A percentile compares a stretch with the other conserved stretches of the same genome.
Evolutionary conservation across 139 green algal genomes (phyloP).

Genomic region (Dunaliella primolecta): DNA sequence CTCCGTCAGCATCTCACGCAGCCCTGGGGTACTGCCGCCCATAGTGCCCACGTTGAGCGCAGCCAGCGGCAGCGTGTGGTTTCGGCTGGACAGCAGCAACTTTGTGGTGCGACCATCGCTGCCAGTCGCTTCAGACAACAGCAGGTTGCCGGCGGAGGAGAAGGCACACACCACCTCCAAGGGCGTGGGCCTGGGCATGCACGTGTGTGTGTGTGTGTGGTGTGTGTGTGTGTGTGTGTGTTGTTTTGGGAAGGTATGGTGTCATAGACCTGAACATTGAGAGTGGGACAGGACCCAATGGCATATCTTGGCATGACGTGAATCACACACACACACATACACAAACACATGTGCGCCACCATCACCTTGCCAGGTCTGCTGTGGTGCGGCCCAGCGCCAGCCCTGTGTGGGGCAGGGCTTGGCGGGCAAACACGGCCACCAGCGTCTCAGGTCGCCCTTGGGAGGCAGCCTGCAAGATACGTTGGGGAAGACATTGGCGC

Average conservation of each 20-base stretch:
- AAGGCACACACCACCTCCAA: constrained; percentile 64
- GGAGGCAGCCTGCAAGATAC: not conserved
- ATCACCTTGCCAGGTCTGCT: constrained; percentile 39
- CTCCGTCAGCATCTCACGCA: constrained; percentile 72
- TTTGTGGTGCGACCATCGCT: constrained; percentile 44
- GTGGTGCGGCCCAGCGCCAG: not conserved
- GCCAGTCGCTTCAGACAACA: constrained; percentile 64
- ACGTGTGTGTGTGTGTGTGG: too few relatives aligned
- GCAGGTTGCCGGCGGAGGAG: constrained; percentile 59
- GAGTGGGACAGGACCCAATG: not conserved
- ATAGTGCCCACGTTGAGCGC: not conserved
- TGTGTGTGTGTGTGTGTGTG: too few relatives aligned
- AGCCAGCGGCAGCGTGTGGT: constrained; percentile 28
- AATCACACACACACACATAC: too few relatives aligned
- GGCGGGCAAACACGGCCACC: constrained; percentile 53
- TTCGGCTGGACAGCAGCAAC: constrained; percentile 52
- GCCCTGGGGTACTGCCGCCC: too few relatives aligned
- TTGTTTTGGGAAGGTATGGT: not conserved
- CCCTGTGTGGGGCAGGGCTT: constrained; percentile 48
- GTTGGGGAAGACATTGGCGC: too few relatives aligned
- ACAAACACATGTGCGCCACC: too few relatives aligned
- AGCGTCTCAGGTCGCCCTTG: constrained; percentile 48
- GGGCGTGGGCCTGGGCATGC: constrained; percentile 9
- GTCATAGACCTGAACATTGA: not conserved
- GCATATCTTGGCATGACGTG: too few relatives aligned